Base-by-base conservation (phyloP, 768 basidiomycete species). In the Tylopilus vinaceipallidus region DNA sequence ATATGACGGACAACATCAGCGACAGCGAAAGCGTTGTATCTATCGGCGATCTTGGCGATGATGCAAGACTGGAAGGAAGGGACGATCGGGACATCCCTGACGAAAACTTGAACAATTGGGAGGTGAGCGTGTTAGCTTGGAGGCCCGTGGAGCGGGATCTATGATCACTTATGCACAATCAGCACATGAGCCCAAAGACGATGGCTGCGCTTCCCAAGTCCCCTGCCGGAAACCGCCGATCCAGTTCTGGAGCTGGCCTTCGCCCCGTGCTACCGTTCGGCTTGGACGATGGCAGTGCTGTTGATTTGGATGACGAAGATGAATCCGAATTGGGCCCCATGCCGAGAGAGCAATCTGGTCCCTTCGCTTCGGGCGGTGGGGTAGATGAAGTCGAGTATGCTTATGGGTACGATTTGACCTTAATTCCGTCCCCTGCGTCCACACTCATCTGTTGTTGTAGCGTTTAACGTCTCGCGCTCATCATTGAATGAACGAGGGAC, bases 181-280 rank as follows among this genome's bases (percentile, higher is more conserved):
- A 94, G 94, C 94, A 95, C 63, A 89, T 98, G 87, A 95, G 95
- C 56, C 92, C 93, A 4, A 90, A 91, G 70, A 95, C 93, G 3
- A 88, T 98, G 83, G 89, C 90, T 12, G 88, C 92, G 9, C 74
- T 98, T 40, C 90, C 94, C 0, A 94, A 94, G 66, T 95, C 92
- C 0, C 94, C 94, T 16, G 87, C 87, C 14, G 86, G 88, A 36
- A 75, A 76, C 41, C 80, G 94, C 22, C 80, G 93, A 22, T 89
- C 90, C 29, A 91, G 89, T 53, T 88, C 91, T 6, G 91, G 91
- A 29, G 80, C 80, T 23, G 84, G 91, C 13, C 78, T 98, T 41
- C 82, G 94, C 29, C 93, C 95, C 13, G 84, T 97, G 36, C 65
- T 83, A 72, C 73, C 88, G 65, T 81, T 81, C 59, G 88, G 84